A percentile compares a stretch with the other conserved stretches of the same genome.
These are phyloP conservation scores for Neurospora crassa DNA, from an alignment of 2,329 filamentous ascomycete genomes.

Conservation along the genomic window DNA sequence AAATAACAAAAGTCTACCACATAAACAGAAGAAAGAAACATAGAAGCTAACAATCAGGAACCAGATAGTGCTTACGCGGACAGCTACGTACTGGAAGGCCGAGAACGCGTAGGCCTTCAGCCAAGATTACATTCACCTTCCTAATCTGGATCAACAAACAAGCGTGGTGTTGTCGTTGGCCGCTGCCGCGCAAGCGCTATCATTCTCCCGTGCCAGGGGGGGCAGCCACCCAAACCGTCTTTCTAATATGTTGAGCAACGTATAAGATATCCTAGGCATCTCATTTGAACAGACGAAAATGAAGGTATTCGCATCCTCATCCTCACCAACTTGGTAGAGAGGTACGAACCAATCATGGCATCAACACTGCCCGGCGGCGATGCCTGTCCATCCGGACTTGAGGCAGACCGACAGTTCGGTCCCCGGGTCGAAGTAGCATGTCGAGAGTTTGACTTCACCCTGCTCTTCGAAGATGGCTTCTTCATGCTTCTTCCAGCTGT, in stretches of 20 bases:
- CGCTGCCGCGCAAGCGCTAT: not conserved
- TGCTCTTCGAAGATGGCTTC: conserved; percentile 12
- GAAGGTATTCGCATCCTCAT: not conserved
- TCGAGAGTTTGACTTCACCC: conserved; percentile 13
- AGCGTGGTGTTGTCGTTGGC: not conserved
- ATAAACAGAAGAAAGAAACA: not conserved
- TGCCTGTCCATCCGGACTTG: conserved; percentile 1
- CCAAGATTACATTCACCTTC: not conserved
- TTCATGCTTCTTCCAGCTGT: conserved; percentile 8
- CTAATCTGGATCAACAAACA: not conserved
- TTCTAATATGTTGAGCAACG: not conserved
- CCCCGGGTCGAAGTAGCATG: conserved; percentile 8
- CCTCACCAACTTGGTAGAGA: not conserved
- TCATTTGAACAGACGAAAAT: not conserved
- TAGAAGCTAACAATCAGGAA: not conserved
- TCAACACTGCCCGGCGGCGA: not conserved
- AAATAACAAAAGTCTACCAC: not conserved
- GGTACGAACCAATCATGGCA: not conserved
- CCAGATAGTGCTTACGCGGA: not conserved
- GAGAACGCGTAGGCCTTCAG: not conserved
- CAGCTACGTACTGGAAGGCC: not conserved
- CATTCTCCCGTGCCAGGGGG: not conserved
- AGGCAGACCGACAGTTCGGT: conserved; percentile 8
- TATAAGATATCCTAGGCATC: not conserved
- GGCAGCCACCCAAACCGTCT: not conserved